These are phyloP conservation scores for Geotrichum klebahnii DNA, from an alignment of 1,139 yeast genomes.

Conservation along the genomic window DNA sequence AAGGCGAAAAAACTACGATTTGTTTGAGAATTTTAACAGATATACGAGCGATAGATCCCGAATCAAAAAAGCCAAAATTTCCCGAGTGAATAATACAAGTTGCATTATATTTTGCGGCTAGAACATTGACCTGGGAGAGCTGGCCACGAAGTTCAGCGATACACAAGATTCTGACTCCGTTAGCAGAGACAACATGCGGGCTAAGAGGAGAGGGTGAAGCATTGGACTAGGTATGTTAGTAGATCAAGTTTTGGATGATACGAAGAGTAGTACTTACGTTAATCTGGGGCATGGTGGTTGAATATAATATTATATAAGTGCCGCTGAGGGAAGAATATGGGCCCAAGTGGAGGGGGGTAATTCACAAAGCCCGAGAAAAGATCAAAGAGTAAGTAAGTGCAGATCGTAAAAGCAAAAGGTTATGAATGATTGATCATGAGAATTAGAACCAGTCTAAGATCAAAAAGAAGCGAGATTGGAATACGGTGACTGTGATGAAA, in stretches of 20 bases:
- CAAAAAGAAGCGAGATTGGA: no score
- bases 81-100: slow-evolving; percentile 66
- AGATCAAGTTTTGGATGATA: neutral
- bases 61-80: slow-evolving; percentile 73
- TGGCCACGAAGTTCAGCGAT: slow-evolving; percentile 57
- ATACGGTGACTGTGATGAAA: no score
- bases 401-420: no score
- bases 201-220: no score
- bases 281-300: no score
- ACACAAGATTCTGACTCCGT: slow-evolving; percentile 46
- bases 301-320: no score
- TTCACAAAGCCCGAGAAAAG: no score
- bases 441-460: no score
- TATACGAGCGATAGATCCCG: slow-evolving; percentile 51
- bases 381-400: no score
- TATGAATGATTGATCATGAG: no score
- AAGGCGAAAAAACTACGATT: slow-evolving; percentile 64
- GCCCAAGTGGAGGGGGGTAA: no score
- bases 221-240: neutral
- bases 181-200: slow-evolving; percentile 15
- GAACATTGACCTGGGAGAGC: slow-evolving; percentile 45
- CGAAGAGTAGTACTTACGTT: neutral
- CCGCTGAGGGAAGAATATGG: no score
- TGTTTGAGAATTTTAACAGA: slow-evolving; percentile 47
- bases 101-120: slow-evolving; percentile 48